Evolutionary conservation across 225 moss, liverwort and hornwort species (phyloP), one percentile per base, ranked within the genome.

Genomic region (Takakia lepidozioides): DNA sequence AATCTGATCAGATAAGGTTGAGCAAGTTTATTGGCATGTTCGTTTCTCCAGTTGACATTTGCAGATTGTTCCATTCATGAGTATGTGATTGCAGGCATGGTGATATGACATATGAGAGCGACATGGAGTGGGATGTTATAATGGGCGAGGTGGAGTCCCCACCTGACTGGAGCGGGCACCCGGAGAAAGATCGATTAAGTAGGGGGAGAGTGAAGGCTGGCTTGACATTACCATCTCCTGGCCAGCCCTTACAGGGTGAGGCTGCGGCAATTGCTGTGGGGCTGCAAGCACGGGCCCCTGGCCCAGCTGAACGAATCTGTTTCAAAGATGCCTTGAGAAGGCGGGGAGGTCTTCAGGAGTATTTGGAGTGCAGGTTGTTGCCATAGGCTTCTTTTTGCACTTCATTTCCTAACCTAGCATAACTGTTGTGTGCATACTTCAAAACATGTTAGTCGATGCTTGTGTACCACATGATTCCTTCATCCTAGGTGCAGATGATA

Each of bases 91-190:
- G 32, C 43, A 79, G 82, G 60, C 76, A 77, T 66, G 82, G 77
- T 66, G 82, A 82, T 53, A 82, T 82, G 82, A 76, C 82, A 11
- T 82, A 82, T 43, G 82, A 82, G 70, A 76, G 82, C 25, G 82
- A 82, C 37, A 69, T 73, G 76, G 82, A 82, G 61, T 82, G 82
- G 82, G 82, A 82, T 48, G 69, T 73, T 39, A 66, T 82, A 1
- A 82, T 82, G 77, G 82, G 64, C 57, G 58, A 73, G 48, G 66
- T 69, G 15, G 77, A 70, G 43, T 27, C 69, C 13, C 63, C 70
- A 16, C 50, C 60, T 18, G 66, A 72, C 59, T 81, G 81, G 76
- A 81, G 63, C 64, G 72, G 69, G 60, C 66, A 69, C 22, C 73
- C 72, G 0, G 82, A 77, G 43, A 77, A 82, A 43, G 82, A 82